Conservation (phyloP, 192 early-diverging fungal species). For the Chytriomyces sp. region DNA sequence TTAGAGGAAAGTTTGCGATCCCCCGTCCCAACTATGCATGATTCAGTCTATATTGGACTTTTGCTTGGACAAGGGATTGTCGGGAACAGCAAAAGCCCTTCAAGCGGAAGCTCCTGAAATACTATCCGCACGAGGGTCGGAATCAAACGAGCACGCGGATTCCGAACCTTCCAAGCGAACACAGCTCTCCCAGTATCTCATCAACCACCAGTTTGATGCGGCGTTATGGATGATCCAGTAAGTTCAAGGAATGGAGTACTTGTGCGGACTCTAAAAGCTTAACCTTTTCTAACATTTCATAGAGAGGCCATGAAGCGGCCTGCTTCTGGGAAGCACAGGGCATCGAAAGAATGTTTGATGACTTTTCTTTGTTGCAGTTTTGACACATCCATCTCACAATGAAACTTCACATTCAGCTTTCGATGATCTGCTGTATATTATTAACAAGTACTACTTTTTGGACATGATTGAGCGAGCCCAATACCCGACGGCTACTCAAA, state of each 20-base stretch:
- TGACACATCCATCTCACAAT: background rate
- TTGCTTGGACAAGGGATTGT: constrained; percentile 30
- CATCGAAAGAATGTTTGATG: background rate
- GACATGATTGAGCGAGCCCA: constrained; percentile 27
- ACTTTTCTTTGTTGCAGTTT: constrained; percentile 11
- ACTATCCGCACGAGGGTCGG: background rate
- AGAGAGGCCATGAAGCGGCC: too few species aligned
- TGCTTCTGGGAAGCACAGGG: too few species aligned
- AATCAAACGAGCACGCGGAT: too few species aligned
- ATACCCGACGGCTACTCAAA: constrained; percentile 28
- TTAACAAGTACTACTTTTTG: constrained; percentile 53
- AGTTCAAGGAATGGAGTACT: too few species aligned
- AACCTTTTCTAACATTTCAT: too few species aligned
- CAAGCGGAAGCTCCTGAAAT: constrained; percentile 28
- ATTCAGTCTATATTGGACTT: constrained; percentile 27
- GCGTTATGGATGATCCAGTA: constrained; percentile 42
- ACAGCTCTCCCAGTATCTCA: constrained; percentile 19
- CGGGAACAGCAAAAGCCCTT: constrained; percentile 24
- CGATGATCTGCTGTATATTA: constrained; percentile 55
- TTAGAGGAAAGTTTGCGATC: background rate
- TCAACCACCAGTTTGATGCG: constrained; percentile 31
- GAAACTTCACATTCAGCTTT: constrained; percentile 40
- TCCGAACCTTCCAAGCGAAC: background rate
- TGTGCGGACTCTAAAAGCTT: too few species aligned
- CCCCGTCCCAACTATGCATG: constrained; percentile 11